These are phyloP conservation scores for Prunella vulgaris DNA, from an alignment of 257 asterid genomes.

Conservation along the genomic window DNA sequence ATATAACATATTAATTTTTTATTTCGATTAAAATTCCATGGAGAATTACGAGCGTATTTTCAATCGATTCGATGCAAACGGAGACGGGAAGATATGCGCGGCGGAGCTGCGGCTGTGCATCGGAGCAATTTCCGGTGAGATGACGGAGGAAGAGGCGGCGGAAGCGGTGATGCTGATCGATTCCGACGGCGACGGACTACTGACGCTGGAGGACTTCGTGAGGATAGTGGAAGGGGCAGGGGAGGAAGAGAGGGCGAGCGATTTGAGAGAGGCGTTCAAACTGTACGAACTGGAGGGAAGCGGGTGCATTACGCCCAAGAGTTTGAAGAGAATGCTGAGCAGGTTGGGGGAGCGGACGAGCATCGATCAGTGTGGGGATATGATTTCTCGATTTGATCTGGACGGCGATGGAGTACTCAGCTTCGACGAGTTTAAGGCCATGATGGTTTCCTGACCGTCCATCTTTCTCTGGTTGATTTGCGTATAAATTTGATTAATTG, in stretches of 20 bases:
- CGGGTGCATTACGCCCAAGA: conserved; percentile 53
- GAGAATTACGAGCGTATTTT: conserved; percentile 33
- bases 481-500: not conserved
- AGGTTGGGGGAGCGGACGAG: conserved; percentile 46
- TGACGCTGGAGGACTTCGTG: conserved; percentile 50
- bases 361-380: conserved; percentile 40
- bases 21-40: conserved; percentile 22
- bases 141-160: conserved; percentile 48
- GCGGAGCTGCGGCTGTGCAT: conserved; percentile 35
- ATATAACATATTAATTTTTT: too few species aligned
- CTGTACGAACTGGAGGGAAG: conserved; percentile 56
- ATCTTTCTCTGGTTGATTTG: not conserved
- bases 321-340: conserved; percentile 54
- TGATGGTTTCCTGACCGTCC: conserved; percentile 32
- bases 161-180: conserved; percentile 41
- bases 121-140: conserved; percentile 20
- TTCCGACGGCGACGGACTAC: conserved; percentile 49
- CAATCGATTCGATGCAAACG: conserved; percentile 36
- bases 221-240: conserved; percentile 41
- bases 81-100: conserved; percentile 41
- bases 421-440: conserved; percentile 52
- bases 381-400: conserved; percentile 53
- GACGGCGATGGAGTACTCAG: conserved; percentile 55
- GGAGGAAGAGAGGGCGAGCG: conserved; percentile 43
- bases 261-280: conserved; percentile 43